Evolutionary conservation across 345 rosid genomes (phyloP), one percentile per base, ranked within the genome.

Genomic region (Eucalyptus erythrocorys): DNA sequence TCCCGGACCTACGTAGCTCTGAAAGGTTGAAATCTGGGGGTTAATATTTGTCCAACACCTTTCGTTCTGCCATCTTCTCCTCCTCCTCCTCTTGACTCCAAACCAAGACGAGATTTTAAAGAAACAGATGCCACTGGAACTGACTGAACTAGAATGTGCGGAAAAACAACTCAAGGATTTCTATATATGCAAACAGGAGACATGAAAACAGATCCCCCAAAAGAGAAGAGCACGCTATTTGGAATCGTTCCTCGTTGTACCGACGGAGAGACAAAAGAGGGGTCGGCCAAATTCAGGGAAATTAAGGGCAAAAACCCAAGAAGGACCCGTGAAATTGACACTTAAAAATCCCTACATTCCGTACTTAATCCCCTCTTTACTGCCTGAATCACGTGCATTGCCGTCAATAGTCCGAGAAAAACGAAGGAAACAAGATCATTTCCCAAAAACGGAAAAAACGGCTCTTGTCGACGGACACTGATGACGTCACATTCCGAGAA

Each of bases 11-110:
- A 2, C 96, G 96, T 68, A 98, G 92, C 94, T 95, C 94, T 53
- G 95, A 76, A 13, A 98, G 99, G 64, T 96, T 96, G 88, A 98
- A 98, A 81, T 98, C 99, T 87, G 96, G 99, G 13, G 99, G 98
- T 50, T 96, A 98, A 86, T 95, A 97, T 90, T 97, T 97, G 88
- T 98, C 94, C 21, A 95, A 89, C 16, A 94, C 98, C 91, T 97
- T 98, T 40, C 99, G 90, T 66, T 96, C 99, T 92, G 99, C 98
- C 99, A 98, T 86, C 26, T 37, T 34, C 13, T 68, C 26, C 26
- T 51, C 2, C 47, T 43, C 27, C 22, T 16, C 21, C 43, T 71
- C 26, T 71, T 24, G 10, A 71, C 81, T 71, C 81, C 81, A 71
- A 34, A 37, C 26, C 81, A 68, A 32, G 24, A 68, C 22, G 6